Percentiles rank a stretch among this genome's conserved stretches.
Conservation (phyloP, 2,329 filamentous ascomycete genomes). For the Elsinoe ampelina region DNA sequence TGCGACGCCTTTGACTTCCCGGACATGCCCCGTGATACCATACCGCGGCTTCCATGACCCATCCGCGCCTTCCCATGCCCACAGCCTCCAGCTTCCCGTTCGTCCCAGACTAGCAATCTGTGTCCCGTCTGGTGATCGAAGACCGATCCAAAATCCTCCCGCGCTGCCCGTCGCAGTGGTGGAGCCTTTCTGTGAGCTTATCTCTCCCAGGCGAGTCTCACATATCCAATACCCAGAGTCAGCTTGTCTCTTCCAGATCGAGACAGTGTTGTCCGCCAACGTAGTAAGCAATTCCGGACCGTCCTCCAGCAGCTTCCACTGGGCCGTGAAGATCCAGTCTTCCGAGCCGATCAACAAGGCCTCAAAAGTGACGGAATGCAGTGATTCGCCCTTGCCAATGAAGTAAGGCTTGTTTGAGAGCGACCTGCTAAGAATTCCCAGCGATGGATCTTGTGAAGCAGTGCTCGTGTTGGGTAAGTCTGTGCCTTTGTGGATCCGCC, state of each 20-base stretch:
- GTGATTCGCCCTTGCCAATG: constrained; percentile 51
- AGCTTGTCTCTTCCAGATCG: constrained; percentile 82
- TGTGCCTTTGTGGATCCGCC: constrained; percentile 69
- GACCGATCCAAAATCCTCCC: constrained; percentile 90
- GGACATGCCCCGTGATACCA: constrained; percentile 75
- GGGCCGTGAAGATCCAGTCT: constrained; percentile 92
- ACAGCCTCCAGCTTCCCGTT: constrained; percentile 87
- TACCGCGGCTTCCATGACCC: constrained; percentile 69
- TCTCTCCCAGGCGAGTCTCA: constrained; percentile 75
- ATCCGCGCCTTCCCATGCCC: constrained; percentile 53
- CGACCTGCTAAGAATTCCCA: constrained; percentile 57
- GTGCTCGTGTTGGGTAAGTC: constrained; percentile 50
- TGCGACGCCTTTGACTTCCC: constrained; percentile 67
- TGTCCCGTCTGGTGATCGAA: constrained; percentile 74
- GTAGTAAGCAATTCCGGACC: constrained; percentile 59
- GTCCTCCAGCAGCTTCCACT: constrained; percentile 52
- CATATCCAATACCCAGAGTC: constrained; percentile 87
- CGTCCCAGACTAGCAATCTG: constrained; percentile 75
- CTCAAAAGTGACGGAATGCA: constrained; percentile 83
- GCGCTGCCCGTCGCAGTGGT: constrained; percentile 94
- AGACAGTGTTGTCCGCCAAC: constrained; percentile 89
- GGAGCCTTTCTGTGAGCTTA: constrained; percentile 87
- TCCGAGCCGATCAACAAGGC: constrained; percentile 90
- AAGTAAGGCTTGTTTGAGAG: constrained; percentile 84
- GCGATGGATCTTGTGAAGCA: constrained; percentile 46